Evolutionary conservation across 2,329 filamentous ascomycete genomes (phyloP).

Genomic region (Ophiobolus disseminans): DNA sequence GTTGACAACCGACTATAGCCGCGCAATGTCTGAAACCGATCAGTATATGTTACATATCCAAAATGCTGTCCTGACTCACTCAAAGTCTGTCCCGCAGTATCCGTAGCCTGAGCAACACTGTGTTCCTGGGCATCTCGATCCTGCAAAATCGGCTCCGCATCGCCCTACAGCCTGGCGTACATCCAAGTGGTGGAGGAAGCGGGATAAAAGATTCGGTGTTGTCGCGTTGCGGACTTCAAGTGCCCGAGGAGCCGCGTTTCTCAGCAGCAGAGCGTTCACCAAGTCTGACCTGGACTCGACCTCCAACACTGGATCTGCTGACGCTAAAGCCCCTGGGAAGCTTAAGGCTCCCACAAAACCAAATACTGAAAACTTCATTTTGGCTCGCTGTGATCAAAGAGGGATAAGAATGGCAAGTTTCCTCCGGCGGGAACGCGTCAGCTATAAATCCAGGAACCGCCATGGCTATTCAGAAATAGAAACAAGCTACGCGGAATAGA

Average conservation of each 20-base stretch:
- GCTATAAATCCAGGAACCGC: conserved; percentile 17
- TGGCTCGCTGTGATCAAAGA: conserved; percentile 2
- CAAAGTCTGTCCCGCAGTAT: conserved; percentile 34
- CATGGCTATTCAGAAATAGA: conserved; percentile 4
- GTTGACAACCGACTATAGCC: conserved; percentile 35
- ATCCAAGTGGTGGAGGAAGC: conserved; percentile 18
- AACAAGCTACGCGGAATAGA: conserved; percentile 1
- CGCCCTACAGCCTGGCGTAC: conserved; percentile 30
- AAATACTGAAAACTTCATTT: conserved; percentile 30
- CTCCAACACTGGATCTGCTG: conserved; percentile 11
- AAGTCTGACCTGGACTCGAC: conserved; percentile 7
- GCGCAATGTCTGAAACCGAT: conserved; percentile 16
- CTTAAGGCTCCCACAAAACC: conserved; percentile 21
- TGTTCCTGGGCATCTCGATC: conserved; percentile 24
- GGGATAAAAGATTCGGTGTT: conserved; percentile 16
- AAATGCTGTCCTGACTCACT: conserved; percentile 6
- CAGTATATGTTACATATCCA: not conserved
- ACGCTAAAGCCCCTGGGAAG: conserved; percentile 23
- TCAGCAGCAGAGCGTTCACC: not conserved
- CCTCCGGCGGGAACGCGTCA: conserved; percentile 1
- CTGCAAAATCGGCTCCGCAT: conserved; percentile 30
- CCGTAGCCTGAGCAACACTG: conserved; percentile 36
- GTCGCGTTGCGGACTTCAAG: conserved; percentile 23
- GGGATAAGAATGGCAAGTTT: not conserved
- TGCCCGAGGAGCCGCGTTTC: conserved; percentile 3